These are phyloP conservation scores for Trametes coccinea DNA, from an alignment of 768 basidiomycete genomes.

Conservation along the genomic window DNA sequence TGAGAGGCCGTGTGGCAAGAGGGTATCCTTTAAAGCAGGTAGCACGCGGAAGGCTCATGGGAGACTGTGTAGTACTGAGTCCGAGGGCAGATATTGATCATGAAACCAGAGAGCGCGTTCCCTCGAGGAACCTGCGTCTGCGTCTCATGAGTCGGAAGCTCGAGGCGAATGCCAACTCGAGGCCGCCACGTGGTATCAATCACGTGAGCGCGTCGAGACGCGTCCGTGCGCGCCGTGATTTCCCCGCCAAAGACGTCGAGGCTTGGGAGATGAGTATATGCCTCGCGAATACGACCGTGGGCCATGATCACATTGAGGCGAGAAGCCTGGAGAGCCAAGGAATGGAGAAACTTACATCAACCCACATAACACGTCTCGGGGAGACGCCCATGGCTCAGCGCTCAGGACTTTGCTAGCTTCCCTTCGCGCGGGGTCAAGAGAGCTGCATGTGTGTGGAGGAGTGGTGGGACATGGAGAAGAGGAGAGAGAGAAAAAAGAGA, in stretches of 20 bases:
- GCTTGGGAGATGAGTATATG: background rate
- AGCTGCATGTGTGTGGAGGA: background rate
- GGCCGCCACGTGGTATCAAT: conserved; percentile 11
- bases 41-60: conserved; percentile 5
- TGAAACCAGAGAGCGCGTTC: too few relatives aligned
- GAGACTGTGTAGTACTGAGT: background rate
- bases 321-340: background rate
- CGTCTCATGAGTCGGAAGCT: too few relatives aligned
- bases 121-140: too few relatives aligned
- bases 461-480: background rate
- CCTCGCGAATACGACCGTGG: too few relatives aligned
- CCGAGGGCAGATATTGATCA: too few relatives aligned
- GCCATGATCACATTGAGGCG: background rate
- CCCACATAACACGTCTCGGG: background rate
- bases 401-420: too few relatives aligned
- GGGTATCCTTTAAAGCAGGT: conserved; percentile 6
- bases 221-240: background rate
- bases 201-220: conserved; percentile 17
- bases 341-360: conserved; percentile 7
- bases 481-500: background rate
- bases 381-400: background rate
- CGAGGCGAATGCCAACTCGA: conserved; percentile 8
- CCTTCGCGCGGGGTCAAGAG: too few relatives aligned
- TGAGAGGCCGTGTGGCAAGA: background rate
- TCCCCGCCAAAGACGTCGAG: background rate